These are phyloP conservation scores for Penicillium sp. DNA, from an alignment of 2,329 filamentous ascomycete genomes.

Conservation along the genomic window DNA sequence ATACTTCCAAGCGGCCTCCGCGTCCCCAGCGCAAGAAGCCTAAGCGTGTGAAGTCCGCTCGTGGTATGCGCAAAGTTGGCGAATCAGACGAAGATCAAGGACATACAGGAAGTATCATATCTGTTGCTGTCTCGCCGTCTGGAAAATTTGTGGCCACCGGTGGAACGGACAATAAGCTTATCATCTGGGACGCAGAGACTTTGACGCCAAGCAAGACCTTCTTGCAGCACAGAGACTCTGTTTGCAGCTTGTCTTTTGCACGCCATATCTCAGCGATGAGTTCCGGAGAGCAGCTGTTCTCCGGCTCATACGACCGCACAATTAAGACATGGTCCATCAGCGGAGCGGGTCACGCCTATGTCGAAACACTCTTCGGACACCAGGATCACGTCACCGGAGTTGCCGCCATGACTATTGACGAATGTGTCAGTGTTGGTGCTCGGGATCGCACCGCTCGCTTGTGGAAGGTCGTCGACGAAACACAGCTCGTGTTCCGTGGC, in stretches of 20 bases:
- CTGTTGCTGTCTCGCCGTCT: constrained; percentile 81
- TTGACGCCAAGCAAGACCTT: constrained; percentile 79
- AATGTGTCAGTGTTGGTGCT: constrained; percentile 85
- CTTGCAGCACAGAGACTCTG: constrained; percentile 83
- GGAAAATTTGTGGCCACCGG: constrained; percentile 90
- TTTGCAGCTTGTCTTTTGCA: constrained; percentile 82
- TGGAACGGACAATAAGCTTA: constrained; percentile 76
- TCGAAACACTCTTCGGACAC: constrained; percentile 94
- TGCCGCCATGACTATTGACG: constrained; percentile 77
- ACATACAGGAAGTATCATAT: constrained; percentile 76
- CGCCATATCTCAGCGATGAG: constrained; percentile 61
- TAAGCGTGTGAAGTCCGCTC: constrained; percentile 49
- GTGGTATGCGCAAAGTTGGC: constrained; percentile 41
- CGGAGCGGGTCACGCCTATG: constrained; percentile 78
- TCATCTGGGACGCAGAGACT: constrained; percentile 81
- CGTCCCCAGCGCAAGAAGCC: constrained; percentile 42
- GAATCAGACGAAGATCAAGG: constrained; percentile 56
- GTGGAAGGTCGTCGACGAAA: constrained; percentile 96
- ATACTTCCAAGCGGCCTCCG: constrained; percentile 60
- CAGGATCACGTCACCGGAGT: constrained; percentile 87
- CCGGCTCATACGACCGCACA: constrained; percentile 83
- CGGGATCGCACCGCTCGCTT: constrained; percentile 86
- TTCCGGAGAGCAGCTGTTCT: constrained; percentile 80
- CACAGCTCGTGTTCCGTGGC: constrained; percentile 90
- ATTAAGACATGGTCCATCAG: constrained; percentile 89